Evolutionary conservation across 2,329 filamentous ascomycete species (phyloP).

Genomic region (Apiospora koreana): DNA sequence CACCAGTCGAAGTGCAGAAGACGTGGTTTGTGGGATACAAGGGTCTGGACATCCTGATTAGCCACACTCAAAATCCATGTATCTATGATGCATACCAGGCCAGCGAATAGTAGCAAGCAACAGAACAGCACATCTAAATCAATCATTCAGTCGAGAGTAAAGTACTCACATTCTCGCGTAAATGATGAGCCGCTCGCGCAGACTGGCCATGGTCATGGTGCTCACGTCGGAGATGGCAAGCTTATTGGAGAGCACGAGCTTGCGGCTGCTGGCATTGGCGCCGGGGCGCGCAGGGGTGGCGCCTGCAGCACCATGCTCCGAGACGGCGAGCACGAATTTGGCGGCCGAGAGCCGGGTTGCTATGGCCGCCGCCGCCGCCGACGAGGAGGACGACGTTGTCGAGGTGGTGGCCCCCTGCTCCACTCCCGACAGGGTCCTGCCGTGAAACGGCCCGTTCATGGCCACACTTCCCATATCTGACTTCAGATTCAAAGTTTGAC

Average conservation of each 20-base stretch:
- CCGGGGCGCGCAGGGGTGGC: not conserved
- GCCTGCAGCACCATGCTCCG: not conserved
- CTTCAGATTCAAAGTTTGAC: not conserved
- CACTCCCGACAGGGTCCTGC: slow-evolving; percentile 7
- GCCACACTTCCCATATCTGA: not conserved
- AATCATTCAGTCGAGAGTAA: not conserved
- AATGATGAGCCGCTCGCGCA: slow-evolving; percentile 1
- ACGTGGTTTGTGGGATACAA: not conserved
- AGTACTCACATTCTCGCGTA: slow-evolving; percentile 4
- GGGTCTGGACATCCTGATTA: not conserved
- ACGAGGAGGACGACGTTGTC: not conserved
- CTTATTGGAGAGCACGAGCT: slow-evolving; percentile 11
- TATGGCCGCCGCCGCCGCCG: not conserved
- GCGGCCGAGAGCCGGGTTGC: not conserved
- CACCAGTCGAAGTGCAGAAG: slow-evolving; percentile 8
- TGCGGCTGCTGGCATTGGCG: not conserved
- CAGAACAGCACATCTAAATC: too few species aligned
- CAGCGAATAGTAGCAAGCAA: too few species aligned
- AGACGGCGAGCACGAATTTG: not conserved
- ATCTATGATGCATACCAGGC: too few species aligned
- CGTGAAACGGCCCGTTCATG: slow-evolving; percentile 8
- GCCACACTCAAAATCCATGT: too few species aligned
- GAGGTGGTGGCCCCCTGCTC: not conserved
- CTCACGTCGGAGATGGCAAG: slow-evolving; percentile 7
- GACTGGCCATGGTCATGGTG: not conserved